Base-by-base conservation (phyloP, 108 stramenopile genomes). In the Fistulifera pelliculosa region DNA sequence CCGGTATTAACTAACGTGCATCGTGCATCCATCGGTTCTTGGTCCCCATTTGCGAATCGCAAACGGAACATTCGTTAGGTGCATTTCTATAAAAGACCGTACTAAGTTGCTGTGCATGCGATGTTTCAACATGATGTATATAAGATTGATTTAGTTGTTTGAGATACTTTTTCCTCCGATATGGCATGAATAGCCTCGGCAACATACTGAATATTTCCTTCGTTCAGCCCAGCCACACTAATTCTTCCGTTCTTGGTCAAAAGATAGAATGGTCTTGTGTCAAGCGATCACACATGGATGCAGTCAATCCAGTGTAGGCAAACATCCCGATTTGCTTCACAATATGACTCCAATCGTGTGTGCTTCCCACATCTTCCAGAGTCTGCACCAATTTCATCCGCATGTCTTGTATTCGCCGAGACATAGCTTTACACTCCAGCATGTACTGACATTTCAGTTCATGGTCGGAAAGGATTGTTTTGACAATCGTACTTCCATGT, bases 261-360 rank as follows among this genome's bases (percentile, higher is more conserved):
- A 92, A 97, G 27, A 97, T 82, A 40, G 80, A 76, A 47, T 78
- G 76, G 39, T 96, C 79, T 16, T 48, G 58, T 15, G 79, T 76
- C 47, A 95, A 54, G 47, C 63, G 44, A 21, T 86, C 62, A 48
- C 90, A 90, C 88, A 93, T 85, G 27, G 83, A 92, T 41, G 61
- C 38, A 12, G 69, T 81, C 65, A 97, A 68, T 40, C 96, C 94
- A 17, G 84, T 89, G 70, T 64, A 97, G 55, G 90, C 87, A 80
- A 95, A 97, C 96, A 97, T 97, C 27, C 96, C 96, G 65, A 94
- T 95, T 66, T 97, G 94, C 28, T 65, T 54, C 0, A 90, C 92
- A 31, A 97, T 80, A 76, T 97, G 96, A 48, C 60, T 57, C 96
- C 96, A 97, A 56, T 83, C 68, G 52, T 80, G 82, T 1, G 56